phyloP scores from a whole-genome alignment of 1,139 yeast genomes.

The Lizanozyma gosingica region DNA sequence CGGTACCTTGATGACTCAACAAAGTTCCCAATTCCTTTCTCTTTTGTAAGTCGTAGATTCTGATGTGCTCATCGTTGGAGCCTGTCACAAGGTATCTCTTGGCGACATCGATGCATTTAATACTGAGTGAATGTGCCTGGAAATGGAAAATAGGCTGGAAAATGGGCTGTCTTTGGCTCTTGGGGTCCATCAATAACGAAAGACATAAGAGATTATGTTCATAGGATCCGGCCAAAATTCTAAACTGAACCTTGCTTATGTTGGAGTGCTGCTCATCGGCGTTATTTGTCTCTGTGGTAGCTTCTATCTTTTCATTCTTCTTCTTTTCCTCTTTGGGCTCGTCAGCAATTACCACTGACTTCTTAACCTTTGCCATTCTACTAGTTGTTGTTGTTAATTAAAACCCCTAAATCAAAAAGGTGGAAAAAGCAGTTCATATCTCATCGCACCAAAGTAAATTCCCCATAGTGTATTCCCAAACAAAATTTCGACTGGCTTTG shows the following conservation, averaged over 20 bases:
- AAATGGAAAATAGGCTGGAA: slow-evolving; percentile 94
- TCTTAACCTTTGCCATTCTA: background rate
- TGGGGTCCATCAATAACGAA: slow-evolving; percentile 48
- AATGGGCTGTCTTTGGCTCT: slow-evolving; percentile 28
- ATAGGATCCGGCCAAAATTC: slow-evolving; percentile 89
- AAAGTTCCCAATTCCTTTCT: slow-evolving; percentile 90
- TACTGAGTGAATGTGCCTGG: slow-evolving; percentile 86
- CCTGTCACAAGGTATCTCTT: slow-evolving; percentile 88
- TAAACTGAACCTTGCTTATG: slow-evolving; percentile 30
- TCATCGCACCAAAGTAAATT: too few relatives aligned
- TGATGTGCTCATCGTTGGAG: slow-evolving; percentile 90
- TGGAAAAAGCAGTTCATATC: too few relatives aligned
- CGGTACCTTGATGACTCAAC: slow-evolving; percentile 83
- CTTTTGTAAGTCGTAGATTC: slow-evolving; percentile 88
- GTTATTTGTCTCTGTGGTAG: background rate
- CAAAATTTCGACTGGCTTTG: too few relatives aligned
- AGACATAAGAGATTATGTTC: slow-evolving; percentile 88
- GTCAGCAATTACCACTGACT: background rate
- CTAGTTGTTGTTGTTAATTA: too few relatives aligned
- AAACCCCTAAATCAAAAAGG: too few relatives aligned
- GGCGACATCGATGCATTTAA: slow-evolving; percentile 75
- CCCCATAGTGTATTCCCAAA: too few relatives aligned
- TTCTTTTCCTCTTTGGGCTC: background rate
- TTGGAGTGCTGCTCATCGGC: background rate
- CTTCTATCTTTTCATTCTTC: too few relatives aligned